phyloP scores from a whole-genome alignment of 345 rosid genomes.

The Gossypium bickii region DNA sequence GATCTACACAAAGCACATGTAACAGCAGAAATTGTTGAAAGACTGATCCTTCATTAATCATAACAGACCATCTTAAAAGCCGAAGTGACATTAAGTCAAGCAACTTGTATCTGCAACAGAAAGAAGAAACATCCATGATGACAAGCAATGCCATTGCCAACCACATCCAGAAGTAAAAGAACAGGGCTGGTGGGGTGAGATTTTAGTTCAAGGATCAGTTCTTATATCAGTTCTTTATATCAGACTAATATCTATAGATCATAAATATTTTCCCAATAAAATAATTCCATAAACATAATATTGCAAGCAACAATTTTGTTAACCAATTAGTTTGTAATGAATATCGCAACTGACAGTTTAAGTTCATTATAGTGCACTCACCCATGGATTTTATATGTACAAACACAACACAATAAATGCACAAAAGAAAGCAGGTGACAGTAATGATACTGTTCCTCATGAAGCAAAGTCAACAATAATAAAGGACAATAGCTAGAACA shows the following conservation, averaged over 20 bases:
- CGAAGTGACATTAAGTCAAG: neutral
- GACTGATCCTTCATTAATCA: neutral
- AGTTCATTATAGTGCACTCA: neutral
- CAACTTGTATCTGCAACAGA: neutral
- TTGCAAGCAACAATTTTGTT: neutral
- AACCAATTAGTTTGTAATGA: constrained; percentile 6
- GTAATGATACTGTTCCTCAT: neutral
- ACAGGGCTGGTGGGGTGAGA: neutral
- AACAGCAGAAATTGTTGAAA: neutral
- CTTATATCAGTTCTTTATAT: neutral
- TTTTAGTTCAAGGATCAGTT: neutral
- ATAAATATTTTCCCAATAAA: neutral
- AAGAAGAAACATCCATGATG: neutral
- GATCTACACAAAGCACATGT: neutral
- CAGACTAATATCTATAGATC: neutral
- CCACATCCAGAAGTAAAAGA: neutral
- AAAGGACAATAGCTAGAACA: constrained; percentile 5
- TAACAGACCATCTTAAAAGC: neutral
- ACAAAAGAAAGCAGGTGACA: neutral
- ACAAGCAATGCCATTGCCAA: constrained; percentile 4
- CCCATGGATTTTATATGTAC: neutral
- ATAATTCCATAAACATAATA: neutral
- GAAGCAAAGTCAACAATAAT: neutral
- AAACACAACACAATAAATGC: neutral
- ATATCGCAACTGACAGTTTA: neutral